Evolutionary conservation across 495 filamentous ascomycete genomes (phyloP).

Genomic region (Hypoxylon intermedium): DNA sequence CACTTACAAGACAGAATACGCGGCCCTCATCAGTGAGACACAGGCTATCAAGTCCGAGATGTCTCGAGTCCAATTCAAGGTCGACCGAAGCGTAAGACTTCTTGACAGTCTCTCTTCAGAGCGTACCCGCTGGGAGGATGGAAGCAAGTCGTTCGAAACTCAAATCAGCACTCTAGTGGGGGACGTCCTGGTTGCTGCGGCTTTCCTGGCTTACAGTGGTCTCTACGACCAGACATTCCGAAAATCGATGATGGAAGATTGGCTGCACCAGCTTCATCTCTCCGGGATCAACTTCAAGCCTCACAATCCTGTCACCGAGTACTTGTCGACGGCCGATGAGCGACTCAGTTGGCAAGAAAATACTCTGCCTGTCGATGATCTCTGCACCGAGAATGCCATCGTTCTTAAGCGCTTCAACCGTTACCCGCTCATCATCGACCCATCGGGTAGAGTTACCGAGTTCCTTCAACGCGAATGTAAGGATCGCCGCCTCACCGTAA

Average conservation of each 20-base stretch:
- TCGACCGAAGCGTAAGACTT: constrained; percentile 91
- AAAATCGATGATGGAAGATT: constrained; percentile 96
- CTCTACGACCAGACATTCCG: constrained; percentile 98
- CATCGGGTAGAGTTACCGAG: constrained; percentile 90
- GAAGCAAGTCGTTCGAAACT: constrained; percentile 96
- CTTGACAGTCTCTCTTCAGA: constrained; percentile 95
- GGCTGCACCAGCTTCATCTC: constrained; percentile 87
- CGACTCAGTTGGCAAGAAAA: constrained; percentile 92
- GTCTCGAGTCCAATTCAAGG: constrained; percentile 94
- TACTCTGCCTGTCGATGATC: constrained; percentile 95
- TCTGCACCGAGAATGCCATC: constrained; percentile 98
- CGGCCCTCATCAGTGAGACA: constrained; percentile 93
- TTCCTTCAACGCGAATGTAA: constrained; percentile 94
- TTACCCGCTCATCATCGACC: constrained; percentile 98
- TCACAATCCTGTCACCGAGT: constrained; percentile 94
- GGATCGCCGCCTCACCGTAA: constrained; percentile 91
- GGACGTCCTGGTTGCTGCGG: constrained; percentile 91
- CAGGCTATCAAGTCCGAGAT: constrained; percentile 97
- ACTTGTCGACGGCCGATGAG: constrained; percentile 95
- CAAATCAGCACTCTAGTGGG: constrained; percentile 97
- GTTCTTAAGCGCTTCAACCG: constrained; percentile 96
- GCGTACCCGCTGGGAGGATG: constrained; percentile 89
- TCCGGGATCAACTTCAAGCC: constrained; percentile 92
- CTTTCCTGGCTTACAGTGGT: constrained; percentile 97
- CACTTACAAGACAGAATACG: constrained; percentile 97